Percentiles rank a stretch among this genome's conserved stretches.
Conservation (phyloP, 441 rosid genomes). For the Euphorbia schlechtendalii region DNA sequence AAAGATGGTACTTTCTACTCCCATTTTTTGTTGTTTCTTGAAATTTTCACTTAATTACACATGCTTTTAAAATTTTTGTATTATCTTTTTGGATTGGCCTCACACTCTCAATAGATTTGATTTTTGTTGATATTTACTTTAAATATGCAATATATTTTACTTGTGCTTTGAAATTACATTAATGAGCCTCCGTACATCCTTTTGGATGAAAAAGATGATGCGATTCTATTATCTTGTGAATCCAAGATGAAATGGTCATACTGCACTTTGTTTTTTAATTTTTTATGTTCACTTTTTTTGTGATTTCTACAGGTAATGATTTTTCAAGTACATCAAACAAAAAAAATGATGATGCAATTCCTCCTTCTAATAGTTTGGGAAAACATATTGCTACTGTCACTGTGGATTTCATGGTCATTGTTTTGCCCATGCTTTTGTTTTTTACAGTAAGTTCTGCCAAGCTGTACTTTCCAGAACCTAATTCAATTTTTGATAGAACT, state of each 20-base stretch:
- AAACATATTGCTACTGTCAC: slow-evolving; percentile 34
- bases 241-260: not conserved
- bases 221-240: not conserved
- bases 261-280: not conserved
- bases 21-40: not conserved
- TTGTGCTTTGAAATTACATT: not conserved
- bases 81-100: not conserved
- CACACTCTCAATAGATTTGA: not conserved
- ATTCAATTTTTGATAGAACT: not conserved
- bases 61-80: not conserved
- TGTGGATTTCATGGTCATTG: slow-evolving; percentile 54
- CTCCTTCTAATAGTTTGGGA: slow-evolving; percentile 39
- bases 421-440: slow-evolving; percentile 53
- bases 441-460: slow-evolving; percentile 58
- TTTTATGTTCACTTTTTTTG: slow-evolving; percentile 2
- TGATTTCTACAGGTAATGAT: slow-evolving; percentile 27
- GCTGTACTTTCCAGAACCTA: not conserved
- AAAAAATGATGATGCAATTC: slow-evolving; percentile 33
- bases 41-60: not conserved
- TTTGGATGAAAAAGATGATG: not conserved
- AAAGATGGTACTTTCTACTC: slow-evolving; percentile 28
- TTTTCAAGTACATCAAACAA: slow-evolving; percentile 24
- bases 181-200: not conserved
- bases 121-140: not conserved
- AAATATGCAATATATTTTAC: not conserved